Percentiles rank a stretch among this genome's conserved stretches.
Conservation (phyloP, 2,329 filamentous ascomycete genomes). For the Trichoderma guizhouense region DNA sequence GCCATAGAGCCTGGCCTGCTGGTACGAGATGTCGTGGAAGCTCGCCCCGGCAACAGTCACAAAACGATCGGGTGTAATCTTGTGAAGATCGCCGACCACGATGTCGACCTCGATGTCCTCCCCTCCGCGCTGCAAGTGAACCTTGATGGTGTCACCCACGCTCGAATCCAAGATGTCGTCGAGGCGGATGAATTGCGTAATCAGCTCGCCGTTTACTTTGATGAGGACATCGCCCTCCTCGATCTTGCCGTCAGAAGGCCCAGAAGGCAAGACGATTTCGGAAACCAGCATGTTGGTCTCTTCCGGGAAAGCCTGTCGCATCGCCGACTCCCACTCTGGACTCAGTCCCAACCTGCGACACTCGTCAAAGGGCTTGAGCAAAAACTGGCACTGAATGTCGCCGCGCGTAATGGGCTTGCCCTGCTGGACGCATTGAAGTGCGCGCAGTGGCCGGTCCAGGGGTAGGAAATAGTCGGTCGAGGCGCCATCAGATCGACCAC, state of each 20-base stretch:
- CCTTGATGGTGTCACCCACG: conserved; percentile 72
- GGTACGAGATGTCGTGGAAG: conserved; percentile 95
- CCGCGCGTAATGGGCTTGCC: conserved; percentile 76
- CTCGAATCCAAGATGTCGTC: conserved; percentile 89
- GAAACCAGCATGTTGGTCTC: conserved; percentile 97
- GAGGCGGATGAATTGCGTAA: conserved; percentile 88
- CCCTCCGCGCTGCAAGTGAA: conserved; percentile 85
- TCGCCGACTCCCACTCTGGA: conserved; percentile 79
- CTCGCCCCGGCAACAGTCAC: conserved; percentile 90
- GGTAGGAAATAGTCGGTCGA: conserved; percentile 98
- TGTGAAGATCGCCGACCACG: conserved; percentile 82
- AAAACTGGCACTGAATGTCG: conserved; percentile 97
- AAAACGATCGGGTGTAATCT: conserved; percentile 93
- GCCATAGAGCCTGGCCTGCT: conserved; percentile 93
- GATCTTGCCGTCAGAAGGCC: conserved; percentile 80
- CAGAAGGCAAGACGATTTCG: conserved; percentile 88
- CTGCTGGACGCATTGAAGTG: conserved; percentile 78
- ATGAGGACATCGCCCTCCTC: conserved; percentile 93
- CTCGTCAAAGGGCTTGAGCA: conserved; percentile 96
- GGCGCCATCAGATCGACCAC: conserved; percentile 88
- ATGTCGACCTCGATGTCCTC: conserved; percentile 83
- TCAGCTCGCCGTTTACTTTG: conserved; percentile 87
- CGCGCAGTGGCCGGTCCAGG: conserved; percentile 82
- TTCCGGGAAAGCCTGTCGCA: conserved; percentile 79
- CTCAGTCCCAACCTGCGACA: conserved; percentile 84